Evolutionary conservation across 257 asterid species (phyloP).

Genomic region (Gardenia jasminoides): DNA sequence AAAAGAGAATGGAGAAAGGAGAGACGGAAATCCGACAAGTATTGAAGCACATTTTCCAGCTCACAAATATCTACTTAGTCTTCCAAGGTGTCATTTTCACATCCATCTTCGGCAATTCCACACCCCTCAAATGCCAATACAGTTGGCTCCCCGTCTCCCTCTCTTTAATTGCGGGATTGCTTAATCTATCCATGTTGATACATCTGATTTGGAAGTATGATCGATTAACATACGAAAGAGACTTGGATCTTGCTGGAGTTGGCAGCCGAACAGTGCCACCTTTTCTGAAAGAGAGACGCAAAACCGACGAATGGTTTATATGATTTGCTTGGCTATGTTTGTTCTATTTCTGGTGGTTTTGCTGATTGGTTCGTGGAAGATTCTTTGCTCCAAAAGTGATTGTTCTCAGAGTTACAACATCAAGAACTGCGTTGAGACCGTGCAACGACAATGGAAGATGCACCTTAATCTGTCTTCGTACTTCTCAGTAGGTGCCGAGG

Average conservation of each 20-base stretch:
- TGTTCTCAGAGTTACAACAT: background rate
- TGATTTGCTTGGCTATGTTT: slow-evolving; percentile 10
- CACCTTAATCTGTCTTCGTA: background rate
- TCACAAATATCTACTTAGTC: slow-evolving; percentile 25
- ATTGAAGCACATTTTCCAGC: too few species aligned
- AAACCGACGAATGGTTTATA: slow-evolving; percentile 1
- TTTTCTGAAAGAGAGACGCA: background rate
- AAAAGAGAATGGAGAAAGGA: slow-evolving; percentile 17
- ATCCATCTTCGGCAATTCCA: slow-evolving; percentile 23
- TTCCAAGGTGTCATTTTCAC: slow-evolving; percentile 33
- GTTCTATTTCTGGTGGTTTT: slow-evolving; percentile 20
- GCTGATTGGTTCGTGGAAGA: slow-evolving; percentile 24
- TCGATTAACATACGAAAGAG: background rate
- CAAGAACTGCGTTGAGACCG: background rate
- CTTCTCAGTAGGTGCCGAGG: background rate
- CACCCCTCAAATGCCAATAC: slow-evolving; percentile 28
- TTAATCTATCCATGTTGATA: slow-evolving; percentile 15
- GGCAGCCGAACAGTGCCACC: background rate
- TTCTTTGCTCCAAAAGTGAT: slow-evolving; percentile 16
- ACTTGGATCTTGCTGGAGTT: background rate
- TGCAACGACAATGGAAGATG: background rate
- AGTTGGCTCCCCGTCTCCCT: slow-evolving; percentile 27
- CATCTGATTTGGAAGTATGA: background rate
- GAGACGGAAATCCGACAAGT: slow-evolving; percentile 20
- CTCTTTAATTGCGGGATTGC: slow-evolving; percentile 22